These are phyloP conservation scores for Psophocarpus tetragonolobus DNA, from an alignment of 306 rosid species.

Conservation along the genomic window DNA sequence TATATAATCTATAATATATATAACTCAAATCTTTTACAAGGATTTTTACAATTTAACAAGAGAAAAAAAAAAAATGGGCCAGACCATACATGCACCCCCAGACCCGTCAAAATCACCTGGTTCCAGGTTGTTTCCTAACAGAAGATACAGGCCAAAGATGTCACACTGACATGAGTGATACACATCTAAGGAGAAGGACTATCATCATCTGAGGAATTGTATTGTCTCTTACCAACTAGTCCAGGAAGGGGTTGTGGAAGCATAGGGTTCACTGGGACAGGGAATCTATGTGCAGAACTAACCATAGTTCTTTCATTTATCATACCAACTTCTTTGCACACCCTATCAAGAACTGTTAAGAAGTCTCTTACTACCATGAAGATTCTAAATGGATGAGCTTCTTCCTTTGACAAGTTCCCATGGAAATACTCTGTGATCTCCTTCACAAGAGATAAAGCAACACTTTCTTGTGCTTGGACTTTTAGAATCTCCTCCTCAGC, in stretches of 20 bases:
- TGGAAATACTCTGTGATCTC: constrained; percentile 97
- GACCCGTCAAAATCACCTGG: constrained; percentile 49
- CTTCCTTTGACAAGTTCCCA: constrained; percentile 90
- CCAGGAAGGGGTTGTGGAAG: constrained; percentile 73
- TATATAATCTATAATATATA: constrained; percentile 60
- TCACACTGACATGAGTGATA: constrained; percentile 26
- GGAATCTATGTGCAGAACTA: constrained; percentile 81
- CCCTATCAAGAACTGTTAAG: constrained; percentile 69
- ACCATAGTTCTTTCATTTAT: constrained; percentile 77
- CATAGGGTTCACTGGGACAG: constrained; percentile 91
- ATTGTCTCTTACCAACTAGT: constrained; percentile 42
- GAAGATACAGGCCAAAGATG: constrained; percentile 43
- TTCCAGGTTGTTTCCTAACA: constrained; percentile 49
- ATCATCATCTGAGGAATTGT: constrained; percentile 63
- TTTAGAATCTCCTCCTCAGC: constrained; percentile 77
- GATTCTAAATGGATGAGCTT: constrained; percentile 96
- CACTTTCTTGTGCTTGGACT: constrained; percentile 89
- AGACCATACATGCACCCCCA: constrained; percentile 28
- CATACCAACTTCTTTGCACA: constrained; percentile 92
- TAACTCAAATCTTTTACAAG: constrained; percentile 65
- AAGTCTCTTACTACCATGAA: constrained; percentile 94
- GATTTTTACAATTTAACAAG: constrained; percentile 57
- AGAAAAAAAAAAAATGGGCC: constrained; percentile 32
- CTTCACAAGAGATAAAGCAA: constrained; percentile 81
- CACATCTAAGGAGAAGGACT: constrained; percentile 45